Evolutionary conservation across 2,329 filamentous ascomycete species (phyloP), one percentile per base, ranked within the genome.

Genomic region (Venturia asperata): DNA sequence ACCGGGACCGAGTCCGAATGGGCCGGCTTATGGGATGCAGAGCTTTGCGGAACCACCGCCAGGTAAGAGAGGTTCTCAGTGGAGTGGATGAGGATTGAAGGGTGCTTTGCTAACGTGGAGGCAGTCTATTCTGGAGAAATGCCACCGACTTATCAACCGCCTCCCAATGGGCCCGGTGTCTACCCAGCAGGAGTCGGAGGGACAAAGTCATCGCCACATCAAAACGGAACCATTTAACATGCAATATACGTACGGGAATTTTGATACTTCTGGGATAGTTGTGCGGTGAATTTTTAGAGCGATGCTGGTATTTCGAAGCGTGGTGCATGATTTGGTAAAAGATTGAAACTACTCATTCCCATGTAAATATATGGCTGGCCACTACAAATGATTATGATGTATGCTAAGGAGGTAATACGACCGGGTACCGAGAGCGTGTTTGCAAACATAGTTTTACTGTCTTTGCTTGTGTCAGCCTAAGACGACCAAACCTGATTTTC

Each of bases 51-150:
- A 64, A 52, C 63, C 63, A 1, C 63, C 63, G 21, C 63, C 63
- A 37, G 27, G 62, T 63, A 63, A 34, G 62, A 24, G 17, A 15
- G 1, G 7, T 11, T 5, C 15, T 17, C n/a, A 3, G 30, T n/a
- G 19, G 37, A 24, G 27, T 30, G n/a, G 60, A 45, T 24, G 5
- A 7, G 30, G 27, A 17, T 19, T 9, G 39, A 10, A 10, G 2
- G 39, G 39, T 34, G 30, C 30, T 34, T 30, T 42, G 17, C 42
- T 61, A 10, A 45, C 39, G 7, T 42, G n/a, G 39, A n/a, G 3
- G 27, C 7, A 63, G 62, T 63, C 47, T 76, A 77, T 68, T 71
- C 70, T 56, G 69, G 70, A 67, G 74, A 75, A 61, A 71, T 72
- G 21, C 74, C 75, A 13, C 75, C 75, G 1, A 68, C 69, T 56